Conservation (phyloP, 768 basidiomycete species). For the Collybia sordida region DNA sequence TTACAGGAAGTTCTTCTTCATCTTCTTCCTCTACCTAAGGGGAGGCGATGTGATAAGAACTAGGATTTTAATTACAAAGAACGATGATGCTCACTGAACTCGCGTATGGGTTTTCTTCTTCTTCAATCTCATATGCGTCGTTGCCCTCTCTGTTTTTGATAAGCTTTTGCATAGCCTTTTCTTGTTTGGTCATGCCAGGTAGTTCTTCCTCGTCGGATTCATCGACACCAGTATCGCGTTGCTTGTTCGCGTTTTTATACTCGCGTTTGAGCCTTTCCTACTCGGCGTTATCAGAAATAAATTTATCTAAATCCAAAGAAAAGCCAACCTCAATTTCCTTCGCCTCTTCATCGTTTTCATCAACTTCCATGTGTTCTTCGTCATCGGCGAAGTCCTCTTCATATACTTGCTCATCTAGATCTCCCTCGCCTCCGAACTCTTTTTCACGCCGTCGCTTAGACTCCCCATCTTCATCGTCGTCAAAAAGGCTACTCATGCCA, state of each 20-base stretch:
- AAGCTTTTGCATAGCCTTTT: conserved; percentile 82
- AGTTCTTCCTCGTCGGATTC: conserved; percentile 76
- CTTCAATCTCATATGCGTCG: conserved; percentile 78
- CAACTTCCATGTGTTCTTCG: conserved; percentile 73
- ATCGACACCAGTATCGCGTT: conserved; percentile 65
- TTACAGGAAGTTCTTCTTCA: conserved; percentile 55
- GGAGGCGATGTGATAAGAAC: conserved; percentile 9
- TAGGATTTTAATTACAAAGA: neutral
- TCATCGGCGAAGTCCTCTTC: conserved; percentile 89
- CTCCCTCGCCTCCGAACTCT: conserved; percentile 75
- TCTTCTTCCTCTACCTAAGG: conserved; percentile 70
- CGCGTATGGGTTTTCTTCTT: conserved; percentile 82
- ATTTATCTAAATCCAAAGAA: neutral
- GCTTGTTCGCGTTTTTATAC: conserved; percentile 76
- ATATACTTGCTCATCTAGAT: conserved; percentile 78
- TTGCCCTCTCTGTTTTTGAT: conserved; percentile 84
- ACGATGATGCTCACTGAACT: conserved; percentile 58
- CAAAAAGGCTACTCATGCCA: conserved; percentile 59
- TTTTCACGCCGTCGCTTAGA: conserved; percentile 45
- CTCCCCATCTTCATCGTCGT: conserved; percentile 64
- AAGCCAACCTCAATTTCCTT: conserved; percentile 73
- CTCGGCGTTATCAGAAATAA: conserved; percentile 1
- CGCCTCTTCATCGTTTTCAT: conserved; percentile 80
- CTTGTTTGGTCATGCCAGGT: conserved; percentile 60
- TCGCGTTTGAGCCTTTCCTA: conserved; percentile 86